Conservation (phyloP, 495 filamentous ascomycete genomes). For the Penicillium bovifimosum region DNA sequence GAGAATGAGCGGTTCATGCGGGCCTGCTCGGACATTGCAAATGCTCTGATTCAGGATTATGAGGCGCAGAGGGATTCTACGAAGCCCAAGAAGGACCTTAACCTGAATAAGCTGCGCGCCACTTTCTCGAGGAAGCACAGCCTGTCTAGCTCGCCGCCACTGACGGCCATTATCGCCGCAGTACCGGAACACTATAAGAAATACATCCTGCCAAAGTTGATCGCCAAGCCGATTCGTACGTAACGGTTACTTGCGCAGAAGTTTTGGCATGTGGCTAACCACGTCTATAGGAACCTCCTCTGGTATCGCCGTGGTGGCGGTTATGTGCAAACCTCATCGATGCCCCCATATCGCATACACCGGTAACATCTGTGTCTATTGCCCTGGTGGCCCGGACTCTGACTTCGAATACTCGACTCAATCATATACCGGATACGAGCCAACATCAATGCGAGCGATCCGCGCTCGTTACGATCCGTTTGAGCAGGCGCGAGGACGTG, state of each 20-base stretch:
- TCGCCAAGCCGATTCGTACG: conserved; percentile 92
- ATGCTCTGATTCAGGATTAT: conserved; percentile 85
- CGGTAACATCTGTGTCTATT: conserved; percentile 98
- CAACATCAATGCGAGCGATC: conserved; percentile 96
- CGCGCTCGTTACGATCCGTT: conserved; percentile 96
- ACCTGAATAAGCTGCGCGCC: conserved; percentile 82
- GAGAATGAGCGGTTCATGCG: conserved; percentile 92
- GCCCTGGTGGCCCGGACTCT: conserved; percentile 91
- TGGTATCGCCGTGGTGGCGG: conserved; percentile 97
- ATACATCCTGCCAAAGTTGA: conserved; percentile 90
- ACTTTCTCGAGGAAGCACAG: conserved; percentile 90
- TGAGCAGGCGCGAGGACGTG: conserved; percentile 91
- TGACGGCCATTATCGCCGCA: conserved; percentile 95
- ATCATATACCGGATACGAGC: conserved; percentile 97
- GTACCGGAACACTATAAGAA: conserved; percentile 99
- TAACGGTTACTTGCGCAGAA: background rate
- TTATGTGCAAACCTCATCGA: conserved; percentile 98
- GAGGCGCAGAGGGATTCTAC: conserved; percentile 68
- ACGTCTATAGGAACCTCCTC: conserved; percentile 68
- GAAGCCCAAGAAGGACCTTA: conserved; percentile 75
- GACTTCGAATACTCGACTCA: conserved; percentile 99
- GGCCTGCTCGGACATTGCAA: conserved; percentile 92
- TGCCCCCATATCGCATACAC: conserved; percentile 98
- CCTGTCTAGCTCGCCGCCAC: conserved; percentile 75
- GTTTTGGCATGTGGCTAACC: conserved; percentile 11